Evolutionary conservation across 169 alveolate species (phyloP).

Genomic region (Eimeria praecox): DNA sequence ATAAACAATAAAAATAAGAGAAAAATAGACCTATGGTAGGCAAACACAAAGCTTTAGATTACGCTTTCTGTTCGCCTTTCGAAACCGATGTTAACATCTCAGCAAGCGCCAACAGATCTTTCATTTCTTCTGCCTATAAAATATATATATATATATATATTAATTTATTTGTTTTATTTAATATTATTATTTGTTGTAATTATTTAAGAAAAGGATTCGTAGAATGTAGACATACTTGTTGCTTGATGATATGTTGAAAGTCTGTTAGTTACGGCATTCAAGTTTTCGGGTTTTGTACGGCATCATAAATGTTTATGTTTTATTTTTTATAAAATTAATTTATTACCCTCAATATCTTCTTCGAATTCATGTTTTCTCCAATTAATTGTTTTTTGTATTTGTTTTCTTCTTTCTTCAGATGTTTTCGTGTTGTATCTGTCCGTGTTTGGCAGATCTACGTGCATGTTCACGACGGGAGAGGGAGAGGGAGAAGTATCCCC

Average conservation of each 20-base stretch:
- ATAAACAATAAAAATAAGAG: too few species aligned
- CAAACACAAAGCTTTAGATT: not conserved
- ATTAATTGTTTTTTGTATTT: not conserved
- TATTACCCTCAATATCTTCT: slow-evolving; percentile 7
- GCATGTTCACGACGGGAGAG: slow-evolving; percentile 64
- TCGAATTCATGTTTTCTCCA: not conserved
- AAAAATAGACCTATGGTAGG: too few species aligned
- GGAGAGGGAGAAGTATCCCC: slow-evolving; percentile 60
- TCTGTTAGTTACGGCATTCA: not conserved
- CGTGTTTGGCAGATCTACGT: slow-evolving; percentile 60
- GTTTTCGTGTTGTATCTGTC: slow-evolving; percentile 27
- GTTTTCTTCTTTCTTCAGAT: not conserved
- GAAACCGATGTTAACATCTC: slow-evolving; percentile 28
- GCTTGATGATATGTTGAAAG: not conserved
- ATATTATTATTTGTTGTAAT: too few species aligned
- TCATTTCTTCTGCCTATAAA: slow-evolving; percentile 37
- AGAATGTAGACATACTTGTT: not conserved
- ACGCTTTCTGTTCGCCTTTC: slow-evolving; percentile 9
- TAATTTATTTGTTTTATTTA: not conserved
- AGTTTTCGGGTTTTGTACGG: too few species aligned
- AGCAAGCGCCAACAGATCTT: slow-evolving; percentile 28
- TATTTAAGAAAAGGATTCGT: too few species aligned
- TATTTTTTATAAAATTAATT: not conserved
- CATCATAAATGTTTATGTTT: too few species aligned
- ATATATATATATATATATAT: not conserved